Base-by-base conservation (phyloP, 805 yeast genomes). In the Wickerhamomyces silvicola region DNA sequence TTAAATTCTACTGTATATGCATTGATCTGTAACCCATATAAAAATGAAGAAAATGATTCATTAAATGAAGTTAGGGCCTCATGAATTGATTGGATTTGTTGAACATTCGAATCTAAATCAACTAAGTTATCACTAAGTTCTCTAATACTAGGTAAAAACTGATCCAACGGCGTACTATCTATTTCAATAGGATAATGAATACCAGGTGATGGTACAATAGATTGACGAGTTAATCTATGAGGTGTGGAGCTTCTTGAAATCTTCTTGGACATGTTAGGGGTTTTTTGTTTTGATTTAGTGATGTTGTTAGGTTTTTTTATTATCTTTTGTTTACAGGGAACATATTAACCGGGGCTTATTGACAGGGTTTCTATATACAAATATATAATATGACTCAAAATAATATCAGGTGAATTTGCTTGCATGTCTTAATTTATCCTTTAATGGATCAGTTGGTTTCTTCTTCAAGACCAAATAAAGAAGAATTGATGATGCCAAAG, bases 1-100 rank as follows among this genome's bases (percentile, higher is more conserved):
- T 44, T 42, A 31, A 83, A 83, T 48, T 82, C 87, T 18, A 81
- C 81, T 57, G 95, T 83, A 80, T 92, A 86, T 39, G 94, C 88
- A 48, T 87, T 85, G 56, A 85, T 76, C 50, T 81, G 75, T 30
- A 86, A 57, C 2, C 95, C 95, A 48, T 82, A 84, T 32, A 86
- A 52, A 33, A 86, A 77, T 24, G 88, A 65, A 2, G 84, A 77
- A 45, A 87, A 74, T 2, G 85, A 72, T 55, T 86, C 96, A 50
- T 85, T 85, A 55, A 87, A 79, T 18, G 66, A 61, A 3, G 68
- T 66, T 14, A 87, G 56, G 6, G 74, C 72, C 27, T 76, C 72
- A 55, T 85, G 86, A 9, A 80, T 68, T 31, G 56, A 57, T 32
- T 72, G 72, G 23, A 85, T 53, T 24, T 68, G 64, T n/a, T 65